A percentile compares a stretch with the other conserved stretches of the same genome.
Evolutionary conservation across 2,329 filamentous ascomycete species (phyloP).

Genomic region (Ambrosiella xylebori): DNA sequence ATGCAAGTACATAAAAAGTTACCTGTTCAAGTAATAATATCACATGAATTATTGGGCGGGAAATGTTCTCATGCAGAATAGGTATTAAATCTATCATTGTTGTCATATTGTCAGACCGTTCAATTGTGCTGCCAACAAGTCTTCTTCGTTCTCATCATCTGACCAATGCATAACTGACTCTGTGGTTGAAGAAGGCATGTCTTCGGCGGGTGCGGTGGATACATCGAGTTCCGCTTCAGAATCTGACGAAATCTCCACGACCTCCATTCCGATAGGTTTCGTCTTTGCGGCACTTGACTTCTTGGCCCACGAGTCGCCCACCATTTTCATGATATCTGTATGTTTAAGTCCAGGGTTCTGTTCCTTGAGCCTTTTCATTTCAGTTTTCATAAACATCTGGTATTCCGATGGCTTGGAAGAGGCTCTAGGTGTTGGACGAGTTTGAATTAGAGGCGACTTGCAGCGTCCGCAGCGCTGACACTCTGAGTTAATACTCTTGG

Average conservation of each 20-base stretch:
- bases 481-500: slow-evolving; percentile 59
- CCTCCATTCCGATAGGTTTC: background rate
- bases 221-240: slow-evolving; percentile 15
- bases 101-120: slow-evolving; percentile 6
- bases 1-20: no score
- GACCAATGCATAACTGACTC: background rate
- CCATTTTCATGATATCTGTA: slow-evolving; percentile 50
- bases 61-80: background rate
- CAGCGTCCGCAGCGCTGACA: slow-evolving; percentile 66
- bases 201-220: background rate
- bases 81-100: background rate
- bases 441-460: slow-evolving; percentile 52
- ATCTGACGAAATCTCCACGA: slow-evolving; percentile 15
- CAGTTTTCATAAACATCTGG: slow-evolving; percentile 42
- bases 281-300: background rate
- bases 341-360: slow-evolving; percentile 40
- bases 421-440: slow-evolving; percentile 53
- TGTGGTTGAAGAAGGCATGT: no score
- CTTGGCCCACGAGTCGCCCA: slow-evolving; percentile 46
- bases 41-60: background rate
- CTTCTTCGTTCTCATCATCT: slow-evolving; percentile 2
- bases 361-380: slow-evolving; percentile 44
- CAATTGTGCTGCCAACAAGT: slow-evolving; percentile 7
- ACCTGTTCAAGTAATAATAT: background rate
- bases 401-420: slow-evolving; percentile 25